A percentile compares a stretch with the other conserved stretches of the same genome.
These are phyloP conservation scores for Pichia sorboxylosa DNA, from an alignment of 1,139 yeast species.

Conservation along the genomic window DNA sequence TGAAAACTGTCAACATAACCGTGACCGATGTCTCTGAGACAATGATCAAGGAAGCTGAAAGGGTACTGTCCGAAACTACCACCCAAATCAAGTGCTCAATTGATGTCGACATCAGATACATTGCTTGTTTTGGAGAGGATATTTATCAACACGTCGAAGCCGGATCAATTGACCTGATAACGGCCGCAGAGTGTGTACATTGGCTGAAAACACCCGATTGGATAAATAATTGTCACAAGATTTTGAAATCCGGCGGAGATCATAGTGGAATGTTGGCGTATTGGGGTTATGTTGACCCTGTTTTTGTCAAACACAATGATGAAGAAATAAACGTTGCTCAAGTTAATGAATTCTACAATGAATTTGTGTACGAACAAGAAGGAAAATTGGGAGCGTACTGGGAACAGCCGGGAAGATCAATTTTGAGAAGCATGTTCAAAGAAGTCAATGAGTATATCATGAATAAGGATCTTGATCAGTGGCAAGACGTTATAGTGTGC, in stretches of 20 bases:
- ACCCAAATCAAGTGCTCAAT: background rate
- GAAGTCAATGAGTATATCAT: conserved; percentile 22
- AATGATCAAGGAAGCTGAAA: conserved; percentile 39
- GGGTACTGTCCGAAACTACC: no score
- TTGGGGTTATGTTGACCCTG: conserved; percentile 74
- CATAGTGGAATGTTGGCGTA: conserved; percentile 66
- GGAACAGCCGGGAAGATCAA: conserved; percentile 62
- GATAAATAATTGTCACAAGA: conserved; percentile 36
- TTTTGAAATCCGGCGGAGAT: conserved; percentile 35
- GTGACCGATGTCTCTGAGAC: conserved; percentile 59
- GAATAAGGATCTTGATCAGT: conserved; percentile 11
- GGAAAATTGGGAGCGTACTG: conserved; percentile 57
- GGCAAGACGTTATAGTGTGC: conserved; percentile 17
- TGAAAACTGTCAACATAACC: conserved; percentile 31
- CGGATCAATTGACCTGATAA: conserved; percentile 41
- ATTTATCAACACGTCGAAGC: conserved; percentile 16
- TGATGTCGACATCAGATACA: conserved; percentile 13
- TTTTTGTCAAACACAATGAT: conserved; percentile 24
- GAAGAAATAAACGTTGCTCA: conserved; percentile 22
- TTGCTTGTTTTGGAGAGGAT: conserved; percentile 25
- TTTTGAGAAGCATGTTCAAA: conserved; percentile 34
- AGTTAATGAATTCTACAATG: conserved; percentile 26
- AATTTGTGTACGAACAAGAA: conserved; percentile 27
- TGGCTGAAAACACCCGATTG: conserved; percentile 57
- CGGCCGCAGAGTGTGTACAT: conserved; percentile 70